These are phyloP conservation scores for Aspergillus sp. DNA, from an alignment of 2,329 filamentous ascomycete species.

Conservation along the genomic window DNA sequence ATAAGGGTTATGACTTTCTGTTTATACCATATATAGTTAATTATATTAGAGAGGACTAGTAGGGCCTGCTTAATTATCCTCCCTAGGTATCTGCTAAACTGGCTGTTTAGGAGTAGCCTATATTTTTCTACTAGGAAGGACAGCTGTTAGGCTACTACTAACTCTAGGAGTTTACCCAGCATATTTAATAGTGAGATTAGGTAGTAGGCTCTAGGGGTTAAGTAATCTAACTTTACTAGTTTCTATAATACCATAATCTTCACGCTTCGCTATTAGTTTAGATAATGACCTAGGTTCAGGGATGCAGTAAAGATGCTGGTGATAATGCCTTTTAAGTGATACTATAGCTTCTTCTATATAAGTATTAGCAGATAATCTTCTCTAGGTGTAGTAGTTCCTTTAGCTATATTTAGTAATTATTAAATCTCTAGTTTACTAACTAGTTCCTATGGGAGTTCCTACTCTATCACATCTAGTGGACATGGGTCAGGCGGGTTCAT, in stretches of 20 bases:
- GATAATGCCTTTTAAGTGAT: constrained; percentile 2
- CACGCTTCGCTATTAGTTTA: constrained; percentile 10
- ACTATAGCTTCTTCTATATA: constrained; percentile 11
- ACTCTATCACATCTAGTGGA: constrained; percentile 2
- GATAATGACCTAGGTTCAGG: constrained; percentile 14
- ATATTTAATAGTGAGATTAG: constrained; percentile 21
- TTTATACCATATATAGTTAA: no score
- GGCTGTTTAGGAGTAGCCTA: constrained; percentile 14
- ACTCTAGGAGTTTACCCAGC: constrained; percentile 16
- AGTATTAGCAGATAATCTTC: constrained; percentile 12
- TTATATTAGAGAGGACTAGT: no score
- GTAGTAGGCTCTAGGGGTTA: constrained; percentile 17
- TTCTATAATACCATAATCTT: constrained; percentile 20
- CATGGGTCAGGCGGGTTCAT: constrained; percentile 2
- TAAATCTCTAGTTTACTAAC: constrained; percentile 13
- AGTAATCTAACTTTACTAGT: constrained; percentile 21
- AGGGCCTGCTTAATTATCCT: constrained; percentile 16
- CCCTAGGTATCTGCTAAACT: constrained; percentile 17
- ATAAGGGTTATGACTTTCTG: no score
- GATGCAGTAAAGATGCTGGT: constrained; percentile 9
- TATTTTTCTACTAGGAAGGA: constrained; percentile 13
- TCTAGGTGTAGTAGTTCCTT: constrained; percentile 11
- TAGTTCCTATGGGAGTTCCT: constrained; percentile 12
- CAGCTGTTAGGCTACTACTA: constrained; percentile 12
- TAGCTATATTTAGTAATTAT: constrained; percentile 7